phyloP scores from a whole-genome alignment of 257 asterid species.

The Linaria vulgaris region DNA sequence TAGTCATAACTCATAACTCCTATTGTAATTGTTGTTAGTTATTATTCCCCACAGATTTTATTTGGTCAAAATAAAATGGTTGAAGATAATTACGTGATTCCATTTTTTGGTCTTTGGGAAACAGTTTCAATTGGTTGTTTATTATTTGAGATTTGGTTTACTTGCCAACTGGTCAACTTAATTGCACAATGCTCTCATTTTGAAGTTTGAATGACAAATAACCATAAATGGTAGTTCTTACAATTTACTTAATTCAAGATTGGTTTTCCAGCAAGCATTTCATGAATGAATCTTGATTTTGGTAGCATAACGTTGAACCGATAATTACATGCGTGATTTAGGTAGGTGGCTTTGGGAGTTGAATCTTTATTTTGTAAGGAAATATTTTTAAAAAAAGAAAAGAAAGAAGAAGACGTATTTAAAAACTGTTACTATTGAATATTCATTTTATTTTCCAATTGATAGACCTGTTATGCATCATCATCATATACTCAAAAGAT shows the following conservation, averaged over 20 bases:
- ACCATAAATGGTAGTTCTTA: conserved; percentile 1
- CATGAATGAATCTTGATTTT: no score
- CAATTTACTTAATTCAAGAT: conserved; percentile 1
- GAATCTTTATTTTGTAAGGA: no score
- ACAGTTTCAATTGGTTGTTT: conserved; percentile 19
- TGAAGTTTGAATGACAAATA: not conserved
- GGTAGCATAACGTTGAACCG: no score
- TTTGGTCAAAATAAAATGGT: not conserved
- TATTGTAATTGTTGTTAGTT: not conserved
- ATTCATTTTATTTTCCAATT: no score
- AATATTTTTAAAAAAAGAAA: no score
- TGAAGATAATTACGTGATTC: not conserved
- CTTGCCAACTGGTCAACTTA: not conserved
- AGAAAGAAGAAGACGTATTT: no score
- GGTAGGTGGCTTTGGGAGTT: no score
- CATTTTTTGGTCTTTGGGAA: conserved; percentile 10
- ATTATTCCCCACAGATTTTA: not conserved
- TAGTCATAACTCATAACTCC: no score
- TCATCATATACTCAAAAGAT: no score
- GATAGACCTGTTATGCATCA: no score
- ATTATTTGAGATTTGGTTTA: conserved; percentile 9
- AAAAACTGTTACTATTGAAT: no score
- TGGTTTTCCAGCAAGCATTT: not conserved
- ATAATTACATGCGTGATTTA: no score
- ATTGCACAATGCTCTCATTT: not conserved